phyloP scores from a whole-genome alignment of 352 stramenopile genomes.

The Paralagenidium karlingii region DNA sequence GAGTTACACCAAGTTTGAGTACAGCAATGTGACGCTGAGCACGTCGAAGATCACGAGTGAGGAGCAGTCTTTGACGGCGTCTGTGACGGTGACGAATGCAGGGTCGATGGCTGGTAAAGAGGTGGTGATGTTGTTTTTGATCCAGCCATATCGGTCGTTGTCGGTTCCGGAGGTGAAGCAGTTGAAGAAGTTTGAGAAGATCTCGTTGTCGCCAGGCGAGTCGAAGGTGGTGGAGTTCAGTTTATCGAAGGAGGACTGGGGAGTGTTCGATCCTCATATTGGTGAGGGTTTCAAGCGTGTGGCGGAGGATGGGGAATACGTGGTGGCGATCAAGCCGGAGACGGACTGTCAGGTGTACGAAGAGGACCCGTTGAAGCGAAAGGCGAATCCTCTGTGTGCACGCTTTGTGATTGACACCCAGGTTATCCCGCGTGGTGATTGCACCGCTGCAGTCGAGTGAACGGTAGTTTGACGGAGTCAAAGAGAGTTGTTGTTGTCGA shows the following conservation, averaged over 20 bases:
- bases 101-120: slow-evolving; percentile 23
- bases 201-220: slow-evolving; percentile 14
- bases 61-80: slow-evolving; percentile 18
- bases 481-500: too few species aligned
- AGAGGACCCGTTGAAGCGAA: too few species aligned
- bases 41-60: slow-evolving; percentile 11
- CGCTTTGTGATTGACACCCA: too few species aligned
- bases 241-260: slow-evolving; percentile 26
- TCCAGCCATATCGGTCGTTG: slow-evolving; percentile 8
- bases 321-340: slow-evolving; percentile 50
- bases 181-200: slow-evolving; percentile 32
- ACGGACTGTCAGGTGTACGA: slow-evolving; percentile 31
- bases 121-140: slow-evolving; percentile 21
- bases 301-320: slow-evolving; percentile 31
- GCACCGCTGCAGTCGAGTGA: too few species aligned
- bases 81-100: slow-evolving; percentile 17
- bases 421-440: too few species aligned
- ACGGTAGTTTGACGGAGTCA: too few species aligned
- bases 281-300: slow-evolving; percentile 21
- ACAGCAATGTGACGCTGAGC: slow-evolving; percentile 26
- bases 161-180: slow-evolving; percentile 16
- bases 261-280: slow-evolving; percentile 33
- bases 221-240: slow-evolving; percentile 26
- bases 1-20: slow-evolving; percentile 28
- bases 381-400: too few species aligned